Evolutionary conservation across 208 protist species (phyloP).

Genomic region (Trichomonas vaginalis): DNA sequence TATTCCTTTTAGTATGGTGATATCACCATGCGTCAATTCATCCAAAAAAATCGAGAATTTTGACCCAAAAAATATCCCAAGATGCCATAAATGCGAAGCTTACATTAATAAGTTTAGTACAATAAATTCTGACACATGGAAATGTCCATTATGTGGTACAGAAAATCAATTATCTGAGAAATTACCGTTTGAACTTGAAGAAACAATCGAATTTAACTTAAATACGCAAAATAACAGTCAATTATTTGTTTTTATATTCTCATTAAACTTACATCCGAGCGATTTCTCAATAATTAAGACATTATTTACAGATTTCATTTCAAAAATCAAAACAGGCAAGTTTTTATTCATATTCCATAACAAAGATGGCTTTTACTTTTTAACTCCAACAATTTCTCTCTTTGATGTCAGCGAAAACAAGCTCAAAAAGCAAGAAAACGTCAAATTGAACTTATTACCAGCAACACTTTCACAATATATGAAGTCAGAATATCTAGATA

Average conservation of each 20-base stretch:
- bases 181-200: neutral
- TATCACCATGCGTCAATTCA: neutral
- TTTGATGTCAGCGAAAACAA: neutral
- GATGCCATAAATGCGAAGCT: neutral
- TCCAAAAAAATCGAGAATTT: neutral
- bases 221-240: neutral
- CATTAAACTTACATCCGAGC: neutral
- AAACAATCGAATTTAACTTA: neutral
- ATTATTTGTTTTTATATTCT: neutral
- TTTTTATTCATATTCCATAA: neutral
- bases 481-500: neutral
- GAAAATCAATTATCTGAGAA: neutral
- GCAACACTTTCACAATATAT: neutral
- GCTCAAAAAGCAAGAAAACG: neutral
- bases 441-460: neutral
- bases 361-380: neutral
- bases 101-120: neutral
- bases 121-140: neutral
- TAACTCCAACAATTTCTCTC: neutral
- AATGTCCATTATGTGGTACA: neutral
- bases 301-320: neutral
- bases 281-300: neutral
- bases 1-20: neutral
- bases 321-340: neutral
- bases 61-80: neutral